A percentile compares a stretch with the other conserved stretches of the same genome.
Conservation (phyloP, 306 rosid species). For the Corylus americana region DNA sequence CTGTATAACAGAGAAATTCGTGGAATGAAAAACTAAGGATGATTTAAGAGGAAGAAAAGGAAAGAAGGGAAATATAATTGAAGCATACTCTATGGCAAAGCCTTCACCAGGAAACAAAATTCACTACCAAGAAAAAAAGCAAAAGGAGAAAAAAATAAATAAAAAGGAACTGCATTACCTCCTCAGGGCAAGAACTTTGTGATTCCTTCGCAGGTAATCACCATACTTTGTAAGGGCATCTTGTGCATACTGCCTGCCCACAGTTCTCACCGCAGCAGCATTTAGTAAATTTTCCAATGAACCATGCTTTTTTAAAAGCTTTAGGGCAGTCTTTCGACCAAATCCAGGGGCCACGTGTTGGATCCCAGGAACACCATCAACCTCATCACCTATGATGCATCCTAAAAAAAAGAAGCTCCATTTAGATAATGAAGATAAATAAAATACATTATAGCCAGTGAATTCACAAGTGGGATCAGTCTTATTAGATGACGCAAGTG, state of each 20-base stretch:
- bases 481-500: background rate
- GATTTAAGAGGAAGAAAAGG: background rate
- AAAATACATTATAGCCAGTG: background rate
- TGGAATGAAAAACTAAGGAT: conserved; percentile 19
- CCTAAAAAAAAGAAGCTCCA: conserved; percentile 42
- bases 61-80: background rate
- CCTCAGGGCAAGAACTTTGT: conserved; percentile 76
- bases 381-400: conserved; percentile 83
- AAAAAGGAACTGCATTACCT: conserved; percentile 43
- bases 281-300: conserved; percentile 74
- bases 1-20: conserved; percentile 43
- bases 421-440: conserved; percentile 14
- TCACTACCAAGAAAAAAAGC: background rate
- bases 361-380: conserved; percentile 95
- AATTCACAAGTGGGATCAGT: background rate
- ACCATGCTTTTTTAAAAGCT: conserved; percentile 85
- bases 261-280: conserved; percentile 79
- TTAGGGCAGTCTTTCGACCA: conserved; percentile 88
- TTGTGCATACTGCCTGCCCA: conserved; percentile 88
- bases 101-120: conserved; percentile 1
- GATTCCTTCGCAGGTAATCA: conserved; percentile 70
- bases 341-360: conserved; percentile 85
- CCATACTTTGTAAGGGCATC: conserved; percentile 78
- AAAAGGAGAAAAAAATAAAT: conserved; percentile 11
- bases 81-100: conserved; percentile 19